Percentiles rank a stretch among this genome's conserved stretches.
phyloP scores from a whole-genome alignment of 2,329 filamentous ascomycete genomes.

The Pleomassaria siparia region DNA sequence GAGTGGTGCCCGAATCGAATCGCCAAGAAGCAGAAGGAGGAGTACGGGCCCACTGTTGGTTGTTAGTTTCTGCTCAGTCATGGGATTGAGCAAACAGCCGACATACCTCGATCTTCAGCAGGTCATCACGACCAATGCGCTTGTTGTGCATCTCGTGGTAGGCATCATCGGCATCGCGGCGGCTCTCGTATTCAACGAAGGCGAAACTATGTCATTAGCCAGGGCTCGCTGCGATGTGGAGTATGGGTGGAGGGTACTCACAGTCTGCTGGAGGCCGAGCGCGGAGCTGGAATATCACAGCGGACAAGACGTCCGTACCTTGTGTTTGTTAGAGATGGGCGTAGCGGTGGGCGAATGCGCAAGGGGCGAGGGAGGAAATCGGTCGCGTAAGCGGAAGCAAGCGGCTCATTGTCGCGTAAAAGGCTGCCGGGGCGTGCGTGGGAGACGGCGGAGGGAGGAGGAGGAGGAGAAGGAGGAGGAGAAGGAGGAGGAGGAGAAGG shows the following conservation, averaged over 20 bases:
- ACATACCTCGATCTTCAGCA: slow-evolving; percentile 94
- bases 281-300: slow-evolving; percentile 95
- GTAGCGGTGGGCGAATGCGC: slow-evolving; percentile 14
- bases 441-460: slow-evolving; percentile 26
- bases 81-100: not conserved
- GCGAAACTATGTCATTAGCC: slow-evolving; percentile 68
- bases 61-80: slow-evolving; percentile 16
- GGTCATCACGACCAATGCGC: slow-evolving; percentile 91
- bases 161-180: slow-evolving; percentile 96
- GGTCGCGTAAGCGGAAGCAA: slow-evolving; percentile 37
- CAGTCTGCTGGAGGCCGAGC: slow-evolving; percentile 92
- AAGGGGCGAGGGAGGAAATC: slow-evolving; percentile 33
- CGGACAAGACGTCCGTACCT: slow-evolving; percentile 98
- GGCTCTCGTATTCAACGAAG: slow-evolving; percentile 98
- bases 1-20: slow-evolving; percentile 88
- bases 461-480: slow-evolving; percentile 9
- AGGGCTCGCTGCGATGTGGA: slow-evolving; percentile 3
- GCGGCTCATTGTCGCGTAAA: slow-evolving; percentile 39
- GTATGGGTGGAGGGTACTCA: slow-evolving; percentile 66
- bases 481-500: no score
- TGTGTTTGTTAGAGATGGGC: slow-evolving; percentile 50
- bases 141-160: slow-evolving; percentile 99
- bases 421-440: slow-evolving; percentile 39
- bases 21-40: slow-evolving; percentile 98
- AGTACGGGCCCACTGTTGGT: slow-evolving; percentile 89